These are phyloP conservation scores for Ophiostoma populinum DNA, from an alignment of 2,329 filamentous ascomycete species.

Conservation along the genomic window DNA sequence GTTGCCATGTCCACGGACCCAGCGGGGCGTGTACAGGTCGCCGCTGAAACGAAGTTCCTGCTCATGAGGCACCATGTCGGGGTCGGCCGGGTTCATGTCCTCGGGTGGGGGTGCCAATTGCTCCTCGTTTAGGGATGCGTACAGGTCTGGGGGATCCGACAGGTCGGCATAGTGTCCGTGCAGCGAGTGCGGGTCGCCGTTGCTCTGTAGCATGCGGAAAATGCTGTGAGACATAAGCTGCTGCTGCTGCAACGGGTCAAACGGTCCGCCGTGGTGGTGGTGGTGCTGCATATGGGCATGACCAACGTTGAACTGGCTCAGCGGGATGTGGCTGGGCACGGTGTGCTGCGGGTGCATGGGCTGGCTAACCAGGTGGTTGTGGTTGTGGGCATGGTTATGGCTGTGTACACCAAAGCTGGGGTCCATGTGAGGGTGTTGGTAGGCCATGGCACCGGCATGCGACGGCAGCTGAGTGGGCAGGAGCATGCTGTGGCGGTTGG, in stretches of 20 bases:
- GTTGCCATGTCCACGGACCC: constrained; percentile 73
- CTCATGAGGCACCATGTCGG: constrained; percentile 59
- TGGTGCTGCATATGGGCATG: constrained; percentile 24
- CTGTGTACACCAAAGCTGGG: constrained; percentile 5
- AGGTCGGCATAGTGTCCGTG: constrained; percentile 57
- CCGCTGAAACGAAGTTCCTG: constrained; percentile 65
- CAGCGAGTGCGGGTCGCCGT: constrained; percentile 49
- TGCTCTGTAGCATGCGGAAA: constrained; percentile 59
- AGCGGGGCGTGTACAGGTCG: constrained; percentile 67
- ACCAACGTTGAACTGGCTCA: constrained; percentile 15
- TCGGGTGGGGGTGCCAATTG: constrained; percentile 58
- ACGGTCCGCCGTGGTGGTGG: constrained; percentile 30
- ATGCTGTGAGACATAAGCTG: constrained; percentile 52
- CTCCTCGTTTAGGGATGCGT: constrained; percentile 57
- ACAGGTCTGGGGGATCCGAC: constrained; percentile 60
- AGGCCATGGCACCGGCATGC: constrained; percentile 17
- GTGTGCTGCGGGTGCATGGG: constrained; percentile 6
- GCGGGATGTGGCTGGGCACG: constrained; percentile 7
- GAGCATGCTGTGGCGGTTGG: constrained; percentile 43
- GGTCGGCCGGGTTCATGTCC: constrained; percentile 66
- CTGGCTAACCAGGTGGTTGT: not conserved
- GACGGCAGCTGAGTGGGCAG: constrained; percentile 37
- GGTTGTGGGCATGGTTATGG: not conserved
- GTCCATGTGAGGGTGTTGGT: constrained; percentile 8
- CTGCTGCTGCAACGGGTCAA: constrained; percentile 36